Conservation (phyloP, 1,284 basidiomycete genomes). For the Prillingera fragicola region DNA sequence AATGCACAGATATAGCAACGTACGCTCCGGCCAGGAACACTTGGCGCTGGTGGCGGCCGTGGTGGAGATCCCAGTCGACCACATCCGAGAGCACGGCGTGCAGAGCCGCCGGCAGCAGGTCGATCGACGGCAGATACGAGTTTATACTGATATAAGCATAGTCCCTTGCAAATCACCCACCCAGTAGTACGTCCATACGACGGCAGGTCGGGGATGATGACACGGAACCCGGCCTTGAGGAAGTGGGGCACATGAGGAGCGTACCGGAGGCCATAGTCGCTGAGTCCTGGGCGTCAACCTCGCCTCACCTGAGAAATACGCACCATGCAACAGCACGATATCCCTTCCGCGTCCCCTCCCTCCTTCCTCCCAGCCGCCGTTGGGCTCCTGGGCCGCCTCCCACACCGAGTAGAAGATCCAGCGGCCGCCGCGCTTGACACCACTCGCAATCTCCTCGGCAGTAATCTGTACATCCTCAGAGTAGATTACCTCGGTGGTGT, state of each 20-base stretch:
- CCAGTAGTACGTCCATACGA: conserved; percentile 50
- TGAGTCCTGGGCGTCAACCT: conserved; percentile 36
- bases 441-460: conserved; percentile 32
- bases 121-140: conserved; percentile 48
- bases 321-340: conserved; percentile 47
- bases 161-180: conserved; percentile 11
- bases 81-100: conserved; percentile 51
- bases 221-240: conserved; percentile 50
- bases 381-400: conserved; percentile 37
- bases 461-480: conserved; percentile 43
- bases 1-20: conserved; percentile 11
- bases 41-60: conserved; percentile 37
- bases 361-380: conserved; percentile 38
- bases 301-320: conserved; percentile 6
- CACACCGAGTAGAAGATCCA: conserved; percentile 48
- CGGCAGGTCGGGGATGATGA: conserved; percentile 52
- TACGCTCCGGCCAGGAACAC: conserved; percentile 50
- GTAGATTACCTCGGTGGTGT: conserved; percentile 37
- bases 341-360: conserved; percentile 41
- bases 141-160: conserved; percentile 40
- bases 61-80: conserved; percentile 30
- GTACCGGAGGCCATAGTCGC: conserved; percentile 48
- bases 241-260: conserved; percentile 49
- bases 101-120: conserved; percentile 48
- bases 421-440: conserved; percentile 32